Evolutionary conservation across 2,329 filamentous ascomycete species (phyloP), one percentile per base, ranked within the genome.

Genomic region (Neodidymelliopsis sp.): DNA sequence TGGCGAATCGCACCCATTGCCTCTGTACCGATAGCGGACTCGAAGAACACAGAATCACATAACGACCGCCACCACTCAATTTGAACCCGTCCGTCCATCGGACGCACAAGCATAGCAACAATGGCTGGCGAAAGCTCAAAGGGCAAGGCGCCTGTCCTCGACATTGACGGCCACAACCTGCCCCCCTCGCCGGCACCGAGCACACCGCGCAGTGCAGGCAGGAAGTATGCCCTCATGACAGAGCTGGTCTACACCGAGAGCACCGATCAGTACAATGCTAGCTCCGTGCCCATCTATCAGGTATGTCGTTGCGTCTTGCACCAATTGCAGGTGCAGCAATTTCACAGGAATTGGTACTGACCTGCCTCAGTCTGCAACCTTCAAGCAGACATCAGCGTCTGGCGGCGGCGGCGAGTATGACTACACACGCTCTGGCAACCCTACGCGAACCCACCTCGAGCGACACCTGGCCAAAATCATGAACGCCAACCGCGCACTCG

Each of bases 391-490:
- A 16, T 90, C 88, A 13, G 88, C 89, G 55, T 81, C 76, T 34
- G 91, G 90, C 51, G 91, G 90, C 52, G 89, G 85, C 60, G 80
- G 84, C 68, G 92, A 97, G 75, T 99, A 97, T 75, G 94, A 99
- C 79, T 99, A 99, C 79, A 97, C 94, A 52, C 90, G 95, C 54
- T 97, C 92, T 25, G 94, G 94, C 47, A 99, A 99, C 73, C 94
- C 94, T 13, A 99, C 94, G 49, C 85, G 94, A 59, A 96, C 93
- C 24, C 94, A 99, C 69, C 84, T 99, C 56, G 94, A 99, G 79
- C 86, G 93, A 50, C 94, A 99, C 75, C 81, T 99, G 64, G 94
- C 95, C 68, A 99, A 99, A 83, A 96, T 99, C 72, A 99, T 99
- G 95, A 92, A 90, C 63, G 94, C 94, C 34, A 86, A 86, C 65